Evolutionary conservation across 208 protist genomes (phyloP).

Genomic region (Histomonas meleagridis): DNA sequence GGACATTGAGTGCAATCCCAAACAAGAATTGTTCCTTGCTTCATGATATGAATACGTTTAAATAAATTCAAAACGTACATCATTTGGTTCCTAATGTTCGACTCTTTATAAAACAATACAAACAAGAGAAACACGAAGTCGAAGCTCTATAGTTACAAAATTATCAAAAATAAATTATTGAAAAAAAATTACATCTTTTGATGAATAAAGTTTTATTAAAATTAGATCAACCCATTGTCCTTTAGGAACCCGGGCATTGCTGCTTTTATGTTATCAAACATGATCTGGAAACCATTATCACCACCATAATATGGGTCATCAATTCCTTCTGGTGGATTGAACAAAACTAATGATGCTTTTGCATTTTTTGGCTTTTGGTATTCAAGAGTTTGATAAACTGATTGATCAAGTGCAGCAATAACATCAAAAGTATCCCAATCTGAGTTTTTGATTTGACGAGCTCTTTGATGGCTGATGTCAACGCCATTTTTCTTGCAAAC

Average conservation of each 20-base stretch:
- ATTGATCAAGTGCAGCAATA: conserved; percentile 1
- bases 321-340: conserved; percentile 8
- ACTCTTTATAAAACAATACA: too few species aligned
- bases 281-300: not conserved
- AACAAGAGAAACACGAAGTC: too few species aligned
- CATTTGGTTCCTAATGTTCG: too few species aligned
- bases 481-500: not conserved
- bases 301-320: conserved; percentile 16
- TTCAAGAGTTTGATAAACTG: not conserved
- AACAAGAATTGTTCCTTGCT: not conserved
- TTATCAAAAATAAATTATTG: too few species aligned
- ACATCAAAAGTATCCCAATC: conserved; percentile 5
- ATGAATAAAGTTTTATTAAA: not conserved
- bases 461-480: not conserved
- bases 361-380: not conserved
- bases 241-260: not conserved
- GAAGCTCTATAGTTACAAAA: too few species aligned
- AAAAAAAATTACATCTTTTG: too few species aligned
- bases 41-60: too few species aligned
- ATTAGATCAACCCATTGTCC: not conserved
- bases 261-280: not conserved
- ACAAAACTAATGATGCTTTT: not conserved
- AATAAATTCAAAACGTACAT: too few species aligned
- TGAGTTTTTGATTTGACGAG: not conserved
- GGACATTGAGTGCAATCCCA: not conserved